A percentile compares a stretch with the other conserved stretches of the same genome.
Conservation (phyloP, 1,284 basidiomycete genomes). For the Ustilago cynodontis region DNA sequence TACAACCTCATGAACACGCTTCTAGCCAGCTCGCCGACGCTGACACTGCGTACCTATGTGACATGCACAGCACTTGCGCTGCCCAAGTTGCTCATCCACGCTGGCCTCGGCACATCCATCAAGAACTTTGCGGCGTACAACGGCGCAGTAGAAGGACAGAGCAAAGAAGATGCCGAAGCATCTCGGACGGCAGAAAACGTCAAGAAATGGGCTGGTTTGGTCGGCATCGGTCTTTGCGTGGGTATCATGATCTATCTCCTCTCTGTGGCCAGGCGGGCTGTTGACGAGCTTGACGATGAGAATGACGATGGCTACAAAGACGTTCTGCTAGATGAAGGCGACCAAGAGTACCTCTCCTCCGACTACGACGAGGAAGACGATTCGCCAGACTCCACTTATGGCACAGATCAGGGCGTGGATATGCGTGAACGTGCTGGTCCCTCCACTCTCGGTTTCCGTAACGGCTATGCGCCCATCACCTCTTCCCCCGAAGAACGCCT, state of each 20-base stretch:
- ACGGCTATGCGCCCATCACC: conserved; percentile 48
- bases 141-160: conserved; percentile 40
- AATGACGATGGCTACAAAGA: conserved; percentile 33
- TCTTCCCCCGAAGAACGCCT: conserved; percentile 45
- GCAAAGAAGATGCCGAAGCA: conserved; percentile 53
- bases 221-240: conserved; percentile 80
- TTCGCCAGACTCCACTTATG: neutral
- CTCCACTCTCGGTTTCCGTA: conserved; percentile 47
- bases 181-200: conserved; percentile 72
- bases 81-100: conserved; percentile 87
- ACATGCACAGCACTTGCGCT: conserved; percentile 83
- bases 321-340: conserved; percentile 36
- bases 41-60: conserved; percentile 82
- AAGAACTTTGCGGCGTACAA: conserved; percentile 83
- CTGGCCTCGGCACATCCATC: conserved; percentile 82
- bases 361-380: conserved; percentile 37
- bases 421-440: conserved; percentile 53
- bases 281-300: conserved; percentile 77
- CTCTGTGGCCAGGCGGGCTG: conserved; percentile 81
- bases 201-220: conserved; percentile 77
- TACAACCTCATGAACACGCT: conserved; percentile 90
- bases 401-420: conserved; percentile 27
- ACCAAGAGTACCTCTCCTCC: conserved; percentile 31
- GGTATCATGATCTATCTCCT: conserved; percentile 83
- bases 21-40: conserved; percentile 84